phyloP scores from a whole-genome alignment of 768 basidiomycete species.

The Serendipita sp. region DNA sequence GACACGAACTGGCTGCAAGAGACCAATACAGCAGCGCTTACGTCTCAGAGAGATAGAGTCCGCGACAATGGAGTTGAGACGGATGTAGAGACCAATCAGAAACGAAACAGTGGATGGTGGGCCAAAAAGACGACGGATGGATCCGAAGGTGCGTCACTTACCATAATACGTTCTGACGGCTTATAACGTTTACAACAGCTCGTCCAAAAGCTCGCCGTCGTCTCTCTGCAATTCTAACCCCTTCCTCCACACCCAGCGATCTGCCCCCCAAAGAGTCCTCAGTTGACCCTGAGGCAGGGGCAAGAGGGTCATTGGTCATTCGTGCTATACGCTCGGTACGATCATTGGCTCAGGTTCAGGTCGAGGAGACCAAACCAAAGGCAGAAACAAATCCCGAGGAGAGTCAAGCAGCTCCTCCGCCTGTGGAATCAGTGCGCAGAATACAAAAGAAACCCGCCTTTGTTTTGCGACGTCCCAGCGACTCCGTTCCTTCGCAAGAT shows the following conservation, averaged over 20 bases:
- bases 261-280: neutral
- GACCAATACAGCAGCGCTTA: too few species aligned
- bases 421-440: neutral
- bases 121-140: neutral
- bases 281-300: neutral
- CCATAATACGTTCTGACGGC: neutral
- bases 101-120: conserved; percentile 4
- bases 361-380: neutral
- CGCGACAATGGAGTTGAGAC: neutral
- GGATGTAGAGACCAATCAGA: neutral
- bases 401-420: too few species aligned
- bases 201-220: neutral
- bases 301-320: neutral
- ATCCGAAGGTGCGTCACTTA: neutral
- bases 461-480: neutral
- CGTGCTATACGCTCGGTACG: conserved; percentile 3
- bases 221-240: neutral
- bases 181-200: neutral
- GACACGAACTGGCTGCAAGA: neutral
- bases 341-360: neutral
- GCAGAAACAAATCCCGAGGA: neutral
- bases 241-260: neutral
- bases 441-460: neutral
- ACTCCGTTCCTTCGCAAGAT: neutral
- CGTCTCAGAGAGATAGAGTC: neutral